phyloP scores from a whole-genome alignment of 352 stramenopile species.

The Pythium brachiatum region DNA sequence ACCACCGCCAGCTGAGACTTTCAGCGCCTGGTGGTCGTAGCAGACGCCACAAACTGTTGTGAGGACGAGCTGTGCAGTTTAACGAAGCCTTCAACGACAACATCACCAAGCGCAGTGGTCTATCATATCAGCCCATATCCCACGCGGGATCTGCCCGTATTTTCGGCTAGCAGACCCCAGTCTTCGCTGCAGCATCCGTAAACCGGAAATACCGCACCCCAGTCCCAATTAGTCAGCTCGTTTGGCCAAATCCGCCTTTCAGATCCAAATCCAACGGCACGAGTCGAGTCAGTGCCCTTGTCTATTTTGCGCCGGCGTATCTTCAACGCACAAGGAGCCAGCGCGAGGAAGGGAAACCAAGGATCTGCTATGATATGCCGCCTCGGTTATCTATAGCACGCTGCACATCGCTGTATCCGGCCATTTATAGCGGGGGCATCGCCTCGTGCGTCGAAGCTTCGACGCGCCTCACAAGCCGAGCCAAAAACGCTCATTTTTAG shows the following conservation, averaged over 20 bases:
- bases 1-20: background rate
- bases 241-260: too few relatives aligned
- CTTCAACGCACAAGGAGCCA: constrained; percentile 39
- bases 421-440: background rate
- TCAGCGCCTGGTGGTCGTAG: background rate
- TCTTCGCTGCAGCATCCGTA: background rate
- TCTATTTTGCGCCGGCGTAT: constrained; percentile 12
- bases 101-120: too few relatives aligned
- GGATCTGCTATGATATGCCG: constrained; percentile 9
- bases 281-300: background rate
- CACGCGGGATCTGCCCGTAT: background rate
- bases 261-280: background rate
- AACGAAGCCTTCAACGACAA: too few relatives aligned
- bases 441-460: constrained; percentile 14
- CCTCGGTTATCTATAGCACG: constrained; percentile 12
- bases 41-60: background rate
- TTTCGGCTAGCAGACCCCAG: background rate
- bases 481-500: background rate
- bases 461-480: background rate
- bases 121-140: background rate
- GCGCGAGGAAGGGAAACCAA: constrained; percentile 16
- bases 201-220: background rate
- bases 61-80: background rate
- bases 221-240: constrained; percentile 1
- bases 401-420: constrained; percentile 7